Base-by-base conservation (phyloP, 495 filamentous ascomycete species). In the Penicillium paradoxum region DNA sequence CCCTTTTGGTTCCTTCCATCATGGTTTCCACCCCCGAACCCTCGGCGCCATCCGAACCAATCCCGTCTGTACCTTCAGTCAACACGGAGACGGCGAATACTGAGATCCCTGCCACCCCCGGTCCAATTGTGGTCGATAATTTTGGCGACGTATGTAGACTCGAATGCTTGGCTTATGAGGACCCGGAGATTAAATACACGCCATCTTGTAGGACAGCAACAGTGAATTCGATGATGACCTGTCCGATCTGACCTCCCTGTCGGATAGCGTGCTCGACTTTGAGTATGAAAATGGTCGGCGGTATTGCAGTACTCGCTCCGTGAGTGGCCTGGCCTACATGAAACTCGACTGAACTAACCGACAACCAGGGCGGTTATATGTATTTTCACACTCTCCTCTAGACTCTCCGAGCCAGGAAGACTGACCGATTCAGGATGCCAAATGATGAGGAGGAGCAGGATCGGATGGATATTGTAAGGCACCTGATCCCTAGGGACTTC, bases 401-500 rank as follows among this genome's bases (percentile, higher is more conserved):
- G 19, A 14, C 15, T 11, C 21, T 9, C 19, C 21, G 29, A 21
- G 40, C 10, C 27, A 8, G 14, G 2, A 37, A 21, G 2, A 40
- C 47, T 49, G 32, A 49, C 34, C 34, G 40, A 40, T 10, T 47
- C 21, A 62, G 55, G 40, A 62, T 62, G 58, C 84, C 83, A 0
- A 85, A 86, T 49, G 83, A 84, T 48, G 80, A 75, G 14, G 65
- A 70, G 13, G 83, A 89, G 64, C 79, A 84, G 58, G 81, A 85
- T 45, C 75, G 85, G 22, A 77, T 87, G 55, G 82, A 87, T 51
- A 70, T 87, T 58, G 71, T 79, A 55, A 81, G 85, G 57, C 72
- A 73, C 41, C 73, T n/a, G n/a, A 19, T 49, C 24, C 9, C n/a
- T 11, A 29, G 13, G 15, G 21, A 40, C n/a, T 39, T 5, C 33